Evolutionary conservation across 2,329 filamentous ascomycete species (phyloP), one percentile per base, ranked within the genome.

Genomic region (Alternaria brassicae): DNA sequence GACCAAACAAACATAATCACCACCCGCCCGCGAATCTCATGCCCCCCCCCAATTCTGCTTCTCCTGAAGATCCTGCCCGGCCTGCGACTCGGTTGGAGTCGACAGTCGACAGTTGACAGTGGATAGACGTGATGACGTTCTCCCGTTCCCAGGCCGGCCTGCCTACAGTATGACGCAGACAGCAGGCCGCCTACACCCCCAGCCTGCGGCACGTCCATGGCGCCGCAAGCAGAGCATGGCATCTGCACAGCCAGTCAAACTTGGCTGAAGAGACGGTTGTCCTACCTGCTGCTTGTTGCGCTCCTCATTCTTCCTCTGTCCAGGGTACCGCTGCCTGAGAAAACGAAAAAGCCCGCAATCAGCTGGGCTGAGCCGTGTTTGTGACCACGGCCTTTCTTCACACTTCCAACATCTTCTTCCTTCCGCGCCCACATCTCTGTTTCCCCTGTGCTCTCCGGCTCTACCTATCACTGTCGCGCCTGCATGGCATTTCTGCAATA

Each of bases 401-500:
- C 40, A 39, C 54, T 58, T 28, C 30, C 52, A 47, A 39, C 45
- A 32, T 41, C 49, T 49, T 41, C 25, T 41, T 37, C 53, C 45
- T 28, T 52, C 62, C 49, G 37, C 58, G 41, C 53, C 25, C 45
- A 40, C 47, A 21, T 45, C 40, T 54, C 42, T 51, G 19, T 65
- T 40, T 52, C 32, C 55, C 40, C 44, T 17, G 42, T 42, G 40
- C 27, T 58, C 52, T 62, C 45, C 21, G 17, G 23, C 54, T 60
- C 54, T 60, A 45, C 57, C 39, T 53, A 37, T 54, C 53, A n/a
- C 56, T 37, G 41, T 25, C 59, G 55, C 62, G 40, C 58, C 58
- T 67, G 66, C 66, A 69, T 69, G 66, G 60, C 40, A 59, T 41
- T 54, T 56, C 54, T 65, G 63, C 63, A 65, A 56, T 65, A 63